phyloP scores from a whole-genome alignment of 805 yeast species.

The Candida piceae region DNA sequence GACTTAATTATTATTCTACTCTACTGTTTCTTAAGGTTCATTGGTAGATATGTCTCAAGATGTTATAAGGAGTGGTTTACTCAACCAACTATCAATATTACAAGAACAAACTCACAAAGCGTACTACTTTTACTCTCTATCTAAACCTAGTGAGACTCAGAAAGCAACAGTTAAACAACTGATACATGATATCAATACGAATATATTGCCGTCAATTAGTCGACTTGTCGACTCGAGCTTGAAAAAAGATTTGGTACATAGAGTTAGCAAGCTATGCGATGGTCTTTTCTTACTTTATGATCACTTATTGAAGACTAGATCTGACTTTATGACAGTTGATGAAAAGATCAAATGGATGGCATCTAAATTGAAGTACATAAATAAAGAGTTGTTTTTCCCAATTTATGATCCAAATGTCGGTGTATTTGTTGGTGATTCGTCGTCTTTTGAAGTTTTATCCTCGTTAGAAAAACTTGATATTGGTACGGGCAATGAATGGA shows the following conservation, averaged over 20 bases:
- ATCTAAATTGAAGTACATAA: conserved; percentile 12
- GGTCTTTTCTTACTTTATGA: conserved; percentile 11
- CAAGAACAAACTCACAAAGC: conserved; percentile 5
- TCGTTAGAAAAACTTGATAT: background rate
- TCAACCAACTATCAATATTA: conserved; percentile 1
- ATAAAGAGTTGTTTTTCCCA: no score
- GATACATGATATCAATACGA: conserved; percentile 4
- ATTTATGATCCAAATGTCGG: no score
- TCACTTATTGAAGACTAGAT: background rate
- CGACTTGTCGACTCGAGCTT: no score
- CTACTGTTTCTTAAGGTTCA: no score
- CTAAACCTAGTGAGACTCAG: conserved; percentile 4
- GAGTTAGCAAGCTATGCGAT: no score
- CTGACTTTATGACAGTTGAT: conserved; percentile 6
- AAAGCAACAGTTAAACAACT: conserved; percentile 2
- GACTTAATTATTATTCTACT: no score
- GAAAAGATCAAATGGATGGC: conserved; percentile 20
- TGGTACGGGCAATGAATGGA: background rate
- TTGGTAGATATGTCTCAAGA: background rate
- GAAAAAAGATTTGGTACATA: no score
- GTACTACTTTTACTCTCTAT: conserved; percentile 5
- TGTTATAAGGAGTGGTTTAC: background rate
- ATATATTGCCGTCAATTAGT: conserved; percentile 1
- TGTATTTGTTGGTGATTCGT: conserved; percentile 8
- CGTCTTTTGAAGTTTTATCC: background rate